phyloP scores from a whole-genome alignment of 371 early-diverging fungal species.

The Apophysomyces trapeziformis region DNA sequence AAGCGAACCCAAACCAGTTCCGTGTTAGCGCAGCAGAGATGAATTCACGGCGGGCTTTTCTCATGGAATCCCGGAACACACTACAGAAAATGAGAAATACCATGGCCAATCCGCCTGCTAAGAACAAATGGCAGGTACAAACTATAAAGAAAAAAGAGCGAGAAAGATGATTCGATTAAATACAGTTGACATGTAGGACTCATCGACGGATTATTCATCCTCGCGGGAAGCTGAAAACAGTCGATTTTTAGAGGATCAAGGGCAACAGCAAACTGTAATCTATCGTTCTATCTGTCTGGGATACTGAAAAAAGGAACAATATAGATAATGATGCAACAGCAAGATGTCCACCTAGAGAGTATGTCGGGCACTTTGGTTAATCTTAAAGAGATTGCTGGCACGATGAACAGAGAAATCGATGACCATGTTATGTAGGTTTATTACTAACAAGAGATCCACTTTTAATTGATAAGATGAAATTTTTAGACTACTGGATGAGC shows the following conservation, averaged over 20 bases:
- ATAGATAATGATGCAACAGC: slow-evolving; percentile 62
- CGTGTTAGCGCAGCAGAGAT: slow-evolving; percentile 50
- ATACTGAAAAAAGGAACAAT: background rate
- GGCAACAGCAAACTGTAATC: slow-evolving; percentile 42
- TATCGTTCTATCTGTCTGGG: background rate
- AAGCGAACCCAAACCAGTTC: slow-evolving; percentile 56
- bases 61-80: slow-evolving; percentile 47
- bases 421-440: slow-evolving; percentile 59
- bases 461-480: background rate
- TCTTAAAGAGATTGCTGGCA: slow-evolving; percentile 66
- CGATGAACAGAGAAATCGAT: slow-evolving; percentile 63
- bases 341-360: slow-evolving; percentile 64
- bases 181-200: background rate
- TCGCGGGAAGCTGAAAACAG: slow-evolving; percentile 37
- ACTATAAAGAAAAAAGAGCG: slow-evolving; percentile 12
- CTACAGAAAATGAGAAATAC: slow-evolving; percentile 47
- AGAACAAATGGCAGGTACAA: slow-evolving; percentile 21
- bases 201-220: background rate
- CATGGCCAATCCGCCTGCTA: slow-evolving; percentile 41
- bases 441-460: background rate
- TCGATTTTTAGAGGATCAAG: slow-evolving; percentile 43
- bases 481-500: slow-evolving; percentile 57
- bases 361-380: slow-evolving; percentile 64
- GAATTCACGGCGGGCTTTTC: slow-evolving; percentile 51
- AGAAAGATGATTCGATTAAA: background rate